Evolutionary conservation across 805 yeast species (phyloP).

Genomic region (Candida easanensis): DNA sequence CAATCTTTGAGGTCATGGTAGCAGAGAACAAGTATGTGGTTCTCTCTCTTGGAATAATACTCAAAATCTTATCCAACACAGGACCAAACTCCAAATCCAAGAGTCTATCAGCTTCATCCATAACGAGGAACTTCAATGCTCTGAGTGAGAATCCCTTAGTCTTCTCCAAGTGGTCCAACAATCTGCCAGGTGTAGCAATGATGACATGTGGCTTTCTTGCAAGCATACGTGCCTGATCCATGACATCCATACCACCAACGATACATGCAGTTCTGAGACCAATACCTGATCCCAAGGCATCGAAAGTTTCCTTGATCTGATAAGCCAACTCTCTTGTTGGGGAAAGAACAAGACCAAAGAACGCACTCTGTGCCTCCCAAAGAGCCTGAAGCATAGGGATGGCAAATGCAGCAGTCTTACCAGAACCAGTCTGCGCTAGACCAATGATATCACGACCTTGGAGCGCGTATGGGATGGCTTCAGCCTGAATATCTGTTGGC

Average conservation of each 20-base stretch:
- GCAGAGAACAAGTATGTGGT: constrained; percentile 90
- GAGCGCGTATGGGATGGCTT: constrained; percentile 87
- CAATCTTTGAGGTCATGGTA: constrained; percentile 95
- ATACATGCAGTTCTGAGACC: constrained; percentile 87
- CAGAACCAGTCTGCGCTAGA: constrained; percentile 96
- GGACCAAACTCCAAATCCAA: constrained; percentile 97
- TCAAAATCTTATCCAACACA: constrained; percentile 80
- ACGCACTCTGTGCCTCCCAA: constrained; percentile 86
- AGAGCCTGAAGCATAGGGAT: constrained; percentile 88
- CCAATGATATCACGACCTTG: constrained; percentile 93
- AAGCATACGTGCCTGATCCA: constrained; percentile 94
- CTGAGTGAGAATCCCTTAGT: constrained; percentile 86
- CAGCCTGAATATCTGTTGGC: constrained; percentile 94
- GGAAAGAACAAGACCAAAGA: constrained; percentile 83
- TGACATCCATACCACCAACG: constrained; percentile 98
- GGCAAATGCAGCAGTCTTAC: constrained; percentile 98
- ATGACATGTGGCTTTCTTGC: constrained; percentile 92
- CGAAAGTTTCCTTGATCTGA: constrained; percentile 91
- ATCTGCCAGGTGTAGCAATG: constrained; percentile 94
- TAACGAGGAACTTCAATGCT: constrained; percentile 75
- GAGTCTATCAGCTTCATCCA: constrained; percentile 97
- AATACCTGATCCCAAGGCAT: constrained; percentile 88
- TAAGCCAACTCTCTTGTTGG: constrained; percentile 85
- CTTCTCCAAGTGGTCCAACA: constrained; percentile 89
- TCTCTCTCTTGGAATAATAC: constrained; percentile 78